Evolutionary conservation across 352 stramenopile genomes (phyloP).

Genomic region (Phytophthora aleatoria): DNA sequence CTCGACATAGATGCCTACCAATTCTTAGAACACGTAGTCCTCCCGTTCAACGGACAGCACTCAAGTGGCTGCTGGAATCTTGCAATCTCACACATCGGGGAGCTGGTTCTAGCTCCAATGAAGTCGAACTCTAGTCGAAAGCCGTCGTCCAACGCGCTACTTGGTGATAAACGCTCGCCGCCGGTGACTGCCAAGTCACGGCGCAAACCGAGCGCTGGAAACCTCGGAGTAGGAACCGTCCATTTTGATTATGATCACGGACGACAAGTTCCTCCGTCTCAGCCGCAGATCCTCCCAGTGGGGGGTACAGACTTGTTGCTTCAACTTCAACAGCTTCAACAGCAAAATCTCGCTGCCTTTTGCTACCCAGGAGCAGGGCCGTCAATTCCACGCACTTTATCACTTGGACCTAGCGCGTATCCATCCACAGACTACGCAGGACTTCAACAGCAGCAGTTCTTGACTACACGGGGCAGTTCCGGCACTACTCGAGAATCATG

Average conservation of each 20-base stretch:
- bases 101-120: constrained; percentile 8
- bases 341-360: constrained; percentile 42
- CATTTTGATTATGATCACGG: constrained; percentile 23
- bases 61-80: neutral
- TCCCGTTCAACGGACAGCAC: neutral
- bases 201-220: constrained; percentile 15
- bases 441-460: constrained; percentile 26
- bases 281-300: constrained; percentile 22
- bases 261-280: constrained; percentile 16
- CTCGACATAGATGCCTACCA: neutral
- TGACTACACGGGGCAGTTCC: constrained; percentile 24
- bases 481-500: constrained; percentile 22
- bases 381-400: constrained; percentile 24
- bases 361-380: constrained; percentile 34
- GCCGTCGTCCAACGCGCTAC: constrained; percentile 23
- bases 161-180: constrained; percentile 24
- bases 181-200: constrained; percentile 24
- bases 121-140: constrained; percentile 30
- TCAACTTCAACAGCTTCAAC: constrained; percentile 56
- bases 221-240: neutral
- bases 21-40: neutral
- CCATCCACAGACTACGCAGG: constrained; percentile 18
- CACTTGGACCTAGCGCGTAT: constrained; percentile 22
- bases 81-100: neutral
- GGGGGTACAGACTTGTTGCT: constrained; percentile 42